Conservation (phyloP, 73 alveolate species). For the Paramecium primaurelia region DNA sequence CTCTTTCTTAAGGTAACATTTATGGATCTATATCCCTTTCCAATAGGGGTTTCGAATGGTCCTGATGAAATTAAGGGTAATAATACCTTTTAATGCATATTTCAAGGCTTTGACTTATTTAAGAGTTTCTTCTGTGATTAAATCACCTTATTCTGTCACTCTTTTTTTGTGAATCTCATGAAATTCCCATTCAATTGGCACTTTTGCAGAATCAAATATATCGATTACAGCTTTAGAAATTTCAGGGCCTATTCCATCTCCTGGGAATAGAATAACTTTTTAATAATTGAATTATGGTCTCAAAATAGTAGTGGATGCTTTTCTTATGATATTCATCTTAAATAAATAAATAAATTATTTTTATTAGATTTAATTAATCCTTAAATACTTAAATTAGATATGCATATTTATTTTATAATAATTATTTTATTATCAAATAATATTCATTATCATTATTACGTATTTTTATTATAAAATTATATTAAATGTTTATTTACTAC, state of each 20-base stretch:
- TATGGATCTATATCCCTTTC: conserved; percentile 77
- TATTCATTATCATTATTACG: not conserved
- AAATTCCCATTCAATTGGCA: conserved; percentile 74
- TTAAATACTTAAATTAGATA: not conserved
- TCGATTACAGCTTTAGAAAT: conserved; percentile 67
- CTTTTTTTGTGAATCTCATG: conserved; percentile 58
- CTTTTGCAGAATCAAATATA: conserved; percentile 74
- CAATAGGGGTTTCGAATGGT: conserved; percentile 80
- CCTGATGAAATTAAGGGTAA: conserved; percentile 10
- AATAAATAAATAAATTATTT: not conserved
- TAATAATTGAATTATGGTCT: not conserved
- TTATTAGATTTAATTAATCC: not conserved
- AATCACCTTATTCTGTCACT: conserved; percentile 65
- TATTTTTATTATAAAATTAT: not conserved
- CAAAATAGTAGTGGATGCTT: not conserved
- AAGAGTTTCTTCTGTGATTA: conserved; percentile 62
- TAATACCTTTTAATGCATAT: conserved; percentile 68
- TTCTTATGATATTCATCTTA: conserved; percentile 14
- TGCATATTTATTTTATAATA: not conserved
- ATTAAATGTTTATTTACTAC: not conserved
- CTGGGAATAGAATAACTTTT: conserved; percentile 69
- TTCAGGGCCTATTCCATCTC: conserved; percentile 87
- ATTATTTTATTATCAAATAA: not conserved
- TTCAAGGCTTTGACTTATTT: conserved; percentile 60
- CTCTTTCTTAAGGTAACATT: conserved; percentile 76